These are phyloP conservation scores for Plasmodium falciparum DNA, from an alignment of 169 alveolate species.

Conservation along the genomic window DNA sequence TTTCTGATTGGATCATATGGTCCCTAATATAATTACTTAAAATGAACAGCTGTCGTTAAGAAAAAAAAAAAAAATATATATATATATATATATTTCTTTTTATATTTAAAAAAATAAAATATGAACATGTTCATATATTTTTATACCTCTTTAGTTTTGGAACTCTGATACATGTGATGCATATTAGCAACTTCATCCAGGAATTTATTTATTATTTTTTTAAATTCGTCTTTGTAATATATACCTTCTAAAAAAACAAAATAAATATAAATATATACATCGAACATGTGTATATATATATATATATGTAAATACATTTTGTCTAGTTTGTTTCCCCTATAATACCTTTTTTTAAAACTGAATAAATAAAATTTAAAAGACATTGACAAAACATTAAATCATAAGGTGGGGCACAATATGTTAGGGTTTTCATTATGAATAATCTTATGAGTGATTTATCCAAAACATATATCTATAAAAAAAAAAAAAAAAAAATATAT, in stretches of 20 bases:
- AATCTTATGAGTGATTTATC: conserved; percentile 81
- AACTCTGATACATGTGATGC: conserved; percentile 43
- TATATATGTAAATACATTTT: not conserved
- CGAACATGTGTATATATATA: not conserved
- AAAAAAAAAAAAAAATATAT: no score
- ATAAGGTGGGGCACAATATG: conserved; percentile 83
- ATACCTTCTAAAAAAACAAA: conserved; percentile 43
- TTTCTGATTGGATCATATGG: conserved; percentile 49
- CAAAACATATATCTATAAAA: conserved; percentile 41
- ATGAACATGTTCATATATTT: not conserved
- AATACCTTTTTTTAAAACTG: conserved; percentile 52
- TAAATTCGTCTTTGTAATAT: conserved; percentile 56
- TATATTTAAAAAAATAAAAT: not conserved
- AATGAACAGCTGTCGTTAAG: conserved; percentile 14
- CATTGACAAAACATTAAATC: conserved; percentile 75
- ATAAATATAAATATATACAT: not conserved
- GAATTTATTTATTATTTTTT: conserved; percentile 50
- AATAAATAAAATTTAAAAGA: conserved; percentile 37
- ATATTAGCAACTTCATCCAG: conserved; percentile 48
- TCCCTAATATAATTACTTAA: conserved; percentile 42
- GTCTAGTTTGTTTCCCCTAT: not conserved
- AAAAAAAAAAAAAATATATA: conserved; percentile 10
- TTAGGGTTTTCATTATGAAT: conserved; percentile 77
- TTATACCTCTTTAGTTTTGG: conserved; percentile 52
- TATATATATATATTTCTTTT: not conserved